Evolutionary conservation across 148 eudicot genomes (phyloP).

Genomic region (Oxyria digyna): DNA sequence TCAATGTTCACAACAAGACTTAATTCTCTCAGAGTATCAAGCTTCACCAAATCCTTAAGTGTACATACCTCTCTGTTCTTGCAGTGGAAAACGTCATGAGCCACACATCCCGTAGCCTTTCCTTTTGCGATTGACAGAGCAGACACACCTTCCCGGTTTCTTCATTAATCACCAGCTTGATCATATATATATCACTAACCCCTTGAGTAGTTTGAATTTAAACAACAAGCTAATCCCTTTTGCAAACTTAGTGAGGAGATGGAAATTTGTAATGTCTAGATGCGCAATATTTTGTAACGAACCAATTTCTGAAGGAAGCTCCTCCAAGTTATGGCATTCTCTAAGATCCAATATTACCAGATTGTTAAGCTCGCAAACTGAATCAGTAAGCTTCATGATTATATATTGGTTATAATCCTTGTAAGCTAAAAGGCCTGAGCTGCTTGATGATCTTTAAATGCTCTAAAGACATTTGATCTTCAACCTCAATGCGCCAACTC

Average conservation of each 20-base stretch:
- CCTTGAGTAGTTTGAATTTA: slow-evolving; percentile 34
- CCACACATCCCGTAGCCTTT: neutral
- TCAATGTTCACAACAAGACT: slow-evolving; percentile 22
- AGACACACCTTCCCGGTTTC: neutral
- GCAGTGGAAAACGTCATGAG: neutral
- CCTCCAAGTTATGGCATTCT: slow-evolving; percentile 37
- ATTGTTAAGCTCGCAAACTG: slow-evolving; percentile 20
- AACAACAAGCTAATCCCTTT: slow-evolving; percentile 19
- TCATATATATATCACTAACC: slow-evolving; percentile 34
- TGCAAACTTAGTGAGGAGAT: slow-evolving; percentile 31
- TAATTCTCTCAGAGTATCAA: slow-evolving; percentile 20
- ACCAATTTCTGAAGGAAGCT: slow-evolving; percentile 24
- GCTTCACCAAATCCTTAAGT: slow-evolving; percentile 21
- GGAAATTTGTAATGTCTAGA: slow-evolving; percentile 45
- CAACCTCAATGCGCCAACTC: slow-evolving; percentile 45
- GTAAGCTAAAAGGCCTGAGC: slow-evolving; percentile 33
- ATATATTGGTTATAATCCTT: slow-evolving; percentile 38
- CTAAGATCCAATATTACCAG: slow-evolving; percentile 32
- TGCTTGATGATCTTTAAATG: slow-evolving; percentile 13
- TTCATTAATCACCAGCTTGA: neutral
- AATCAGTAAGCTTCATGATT: slow-evolving; percentile 20
- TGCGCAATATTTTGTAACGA: slow-evolving; percentile 29
- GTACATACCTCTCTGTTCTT: slow-evolving; percentile 15
- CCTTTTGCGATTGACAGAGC: neutral
- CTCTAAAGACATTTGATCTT: slow-evolving; percentile 17